These are phyloP conservation scores for Dothistroma septosporum DNA, from an alignment of 2,329 filamentous ascomycete species.

Conservation along the genomic window DNA sequence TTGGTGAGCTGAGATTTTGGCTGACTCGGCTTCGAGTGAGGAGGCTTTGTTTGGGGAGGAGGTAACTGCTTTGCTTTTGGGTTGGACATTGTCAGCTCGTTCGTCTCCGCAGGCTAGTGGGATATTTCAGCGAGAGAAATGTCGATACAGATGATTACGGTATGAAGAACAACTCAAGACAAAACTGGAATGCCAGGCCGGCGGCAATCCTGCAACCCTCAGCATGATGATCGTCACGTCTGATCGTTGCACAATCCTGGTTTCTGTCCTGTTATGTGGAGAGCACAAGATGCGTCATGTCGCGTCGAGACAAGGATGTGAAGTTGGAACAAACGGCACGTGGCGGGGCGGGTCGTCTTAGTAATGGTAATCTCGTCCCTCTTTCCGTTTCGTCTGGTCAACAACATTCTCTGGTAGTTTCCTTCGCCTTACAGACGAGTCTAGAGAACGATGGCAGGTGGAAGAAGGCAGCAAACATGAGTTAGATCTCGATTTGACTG, in stretches of 20 bases:
- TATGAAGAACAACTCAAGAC: not conserved
- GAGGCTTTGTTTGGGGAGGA: not conserved
- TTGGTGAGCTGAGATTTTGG: constrained; percentile 3
- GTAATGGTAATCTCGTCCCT: not conserved
- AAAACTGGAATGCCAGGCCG: not conserved
- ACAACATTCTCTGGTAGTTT: not conserved
- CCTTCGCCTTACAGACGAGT: too few relatives aligned
- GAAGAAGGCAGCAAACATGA: too few relatives aligned
- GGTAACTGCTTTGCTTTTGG: constrained; percentile 6
- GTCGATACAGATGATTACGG: not conserved
- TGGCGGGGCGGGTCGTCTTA: not conserved
- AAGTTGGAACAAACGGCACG: not conserved
- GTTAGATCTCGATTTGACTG: too few relatives aligned
- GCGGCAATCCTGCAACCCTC: not conserved
- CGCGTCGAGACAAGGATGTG: not conserved
- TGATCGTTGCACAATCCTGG: not conserved
- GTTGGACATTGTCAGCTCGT: constrained; percentile 2
- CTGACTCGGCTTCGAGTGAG: not conserved
- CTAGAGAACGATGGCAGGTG: too few relatives aligned
- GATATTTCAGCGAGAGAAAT: not conserved
- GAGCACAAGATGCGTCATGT: not conserved
- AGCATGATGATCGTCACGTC: not conserved
- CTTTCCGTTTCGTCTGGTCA: not conserved
- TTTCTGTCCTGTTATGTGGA: not conserved
- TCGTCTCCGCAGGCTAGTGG: not conserved